Evolutionary conservation across 2,329 filamentous ascomycete species (phyloP).

Genomic region (Ceratocystis variospora): DNA sequence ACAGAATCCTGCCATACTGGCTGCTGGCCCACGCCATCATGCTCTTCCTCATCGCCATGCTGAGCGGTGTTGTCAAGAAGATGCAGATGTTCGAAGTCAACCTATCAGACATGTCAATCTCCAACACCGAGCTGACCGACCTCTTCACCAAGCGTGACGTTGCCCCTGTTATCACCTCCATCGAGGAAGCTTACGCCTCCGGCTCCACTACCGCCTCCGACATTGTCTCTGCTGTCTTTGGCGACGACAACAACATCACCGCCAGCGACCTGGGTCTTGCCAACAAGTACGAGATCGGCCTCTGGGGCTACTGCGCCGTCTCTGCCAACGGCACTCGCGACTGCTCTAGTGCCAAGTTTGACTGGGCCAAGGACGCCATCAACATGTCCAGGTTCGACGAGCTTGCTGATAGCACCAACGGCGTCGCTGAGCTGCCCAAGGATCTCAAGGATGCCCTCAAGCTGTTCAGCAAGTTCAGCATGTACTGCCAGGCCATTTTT

Average conservation of each 20-base stretch:
- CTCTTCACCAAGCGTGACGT: constrained; percentile 31
- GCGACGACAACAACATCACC: constrained; percentile 36
- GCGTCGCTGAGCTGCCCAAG: constrained; percentile 51
- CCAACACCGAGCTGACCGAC: constrained; percentile 20
- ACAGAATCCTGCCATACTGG: constrained; percentile 2
- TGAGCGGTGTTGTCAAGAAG: constrained; percentile 44
- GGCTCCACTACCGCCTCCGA: constrained; percentile 39
- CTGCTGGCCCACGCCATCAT: constrained; percentile 41
- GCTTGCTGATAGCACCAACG: constrained; percentile 35
- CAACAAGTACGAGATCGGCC: constrained; percentile 65
- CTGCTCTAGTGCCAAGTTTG: constrained; percentile 57
- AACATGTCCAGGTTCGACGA: constrained; percentile 48
- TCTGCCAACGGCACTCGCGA: constrained; percentile 40
- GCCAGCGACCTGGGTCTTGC: constrained; percentile 47
- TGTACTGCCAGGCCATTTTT: constrained; percentile 75
- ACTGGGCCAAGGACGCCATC: constrained; percentile 65
- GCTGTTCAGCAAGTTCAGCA: constrained; percentile 57
- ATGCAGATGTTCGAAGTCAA: constrained; percentile 49
- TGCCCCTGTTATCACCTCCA: constrained; percentile 39
- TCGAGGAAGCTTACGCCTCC: constrained; percentile 44
- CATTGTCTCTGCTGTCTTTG: constrained; percentile 18
- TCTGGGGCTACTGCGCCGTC: constrained; percentile 77
- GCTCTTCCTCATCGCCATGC: constrained; percentile 46
- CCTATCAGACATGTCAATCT: constrained; percentile 34
- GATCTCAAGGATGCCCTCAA: constrained; percentile 54